phyloP scores from a whole-genome alignment of 306 rosid genomes.

The Malus domestica region ASM211411v1 NC_041789.1:18677501-18678000 shows the following conservation, averaged over 20 bases:
- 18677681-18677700: slow-evolving; percentile 96
- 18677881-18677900: neutral
- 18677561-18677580: slow-evolving; percentile 55
- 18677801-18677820: neutral
- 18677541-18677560: slow-evolving; percentile 60
- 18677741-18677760: slow-evolving; percentile 68
- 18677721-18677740: slow-evolving; percentile 65
- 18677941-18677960: neutral
- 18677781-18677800: slow-evolving; percentile 48
- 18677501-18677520: slow-evolving; percentile 95
- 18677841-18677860: neutral
- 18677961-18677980: neutral
- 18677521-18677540: slow-evolving; percentile 79
- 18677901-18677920: neutral
- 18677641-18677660: slow-evolving; percentile 61
- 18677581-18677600: slow-evolving; percentile 81
- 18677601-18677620: slow-evolving; percentile 93
- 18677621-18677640: slow-evolving; percentile 53
- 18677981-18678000: neutral
- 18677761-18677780: slow-evolving; percentile 76
- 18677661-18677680: slow-evolving; percentile 63
- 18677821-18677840: neutral
- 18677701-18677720: slow-evolving; percentile 92
- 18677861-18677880: neutral
- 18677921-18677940: neutral